phyloP scores from a whole-genome alignment of 2,329 filamentous ascomycete genomes.

The Cladosporium velox region DNA sequence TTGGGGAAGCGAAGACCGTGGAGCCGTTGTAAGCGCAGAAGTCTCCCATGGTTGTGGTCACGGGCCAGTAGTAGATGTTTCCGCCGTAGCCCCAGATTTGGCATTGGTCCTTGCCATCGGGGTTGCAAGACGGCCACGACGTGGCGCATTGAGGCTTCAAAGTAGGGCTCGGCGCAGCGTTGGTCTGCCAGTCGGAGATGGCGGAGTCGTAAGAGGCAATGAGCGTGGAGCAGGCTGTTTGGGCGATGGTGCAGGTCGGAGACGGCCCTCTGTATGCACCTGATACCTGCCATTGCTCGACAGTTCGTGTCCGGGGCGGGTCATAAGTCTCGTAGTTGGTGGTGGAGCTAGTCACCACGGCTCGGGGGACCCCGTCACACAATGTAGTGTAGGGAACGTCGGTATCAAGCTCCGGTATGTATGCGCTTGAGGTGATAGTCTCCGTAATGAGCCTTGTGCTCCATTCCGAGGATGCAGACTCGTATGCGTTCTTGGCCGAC shows the following conservation, averaged over 20 bases:
- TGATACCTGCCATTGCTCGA: no score
- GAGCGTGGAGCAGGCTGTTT: not conserved
- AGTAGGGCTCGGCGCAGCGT: not conserved
- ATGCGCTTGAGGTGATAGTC: no score
- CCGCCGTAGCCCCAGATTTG: not conserved
- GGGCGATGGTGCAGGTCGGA: conserved; percentile 15
- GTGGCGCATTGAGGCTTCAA: not conserved
- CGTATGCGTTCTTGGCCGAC: not conserved
- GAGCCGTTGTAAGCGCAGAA: conserved; percentile 17
- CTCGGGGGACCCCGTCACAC: conserved; percentile 7
- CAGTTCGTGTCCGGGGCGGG: no score
- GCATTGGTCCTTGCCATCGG: not conserved
- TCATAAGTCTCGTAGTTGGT: no score
- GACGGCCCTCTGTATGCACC: no score
- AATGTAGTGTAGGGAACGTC: not conserved
- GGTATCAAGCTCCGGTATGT: not conserved
- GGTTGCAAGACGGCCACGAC: no score
- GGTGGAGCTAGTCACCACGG: not conserved
- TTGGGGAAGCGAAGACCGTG: conserved; percentile 7
- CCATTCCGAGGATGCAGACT: not conserved
- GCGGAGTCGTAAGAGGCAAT: not conserved
- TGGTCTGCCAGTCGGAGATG: not conserved
- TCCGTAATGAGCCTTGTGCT: not conserved
- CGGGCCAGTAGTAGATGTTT: conserved; percentile 17
- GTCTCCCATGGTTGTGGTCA: conserved; percentile 5